Conservation (phyloP, 371 early-diverging fungal species). For the Haplosporangium sp. region DNA sequence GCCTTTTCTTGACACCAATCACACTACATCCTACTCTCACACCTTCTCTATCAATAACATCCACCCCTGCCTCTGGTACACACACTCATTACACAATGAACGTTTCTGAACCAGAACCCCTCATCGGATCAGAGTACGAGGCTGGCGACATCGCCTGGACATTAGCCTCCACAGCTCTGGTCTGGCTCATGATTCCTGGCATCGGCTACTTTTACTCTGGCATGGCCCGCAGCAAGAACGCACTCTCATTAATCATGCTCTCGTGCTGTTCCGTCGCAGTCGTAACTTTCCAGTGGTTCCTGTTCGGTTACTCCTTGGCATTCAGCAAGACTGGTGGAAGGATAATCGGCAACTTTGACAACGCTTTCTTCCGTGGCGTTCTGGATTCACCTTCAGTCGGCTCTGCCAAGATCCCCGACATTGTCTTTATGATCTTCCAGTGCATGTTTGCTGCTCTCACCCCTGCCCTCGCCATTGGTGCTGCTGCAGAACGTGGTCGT, state of each 20-base stretch:
- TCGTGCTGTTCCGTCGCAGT: slow-evolving; percentile 52
- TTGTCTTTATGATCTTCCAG: slow-evolving; percentile 82
- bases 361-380: slow-evolving; percentile 75
- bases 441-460: slow-evolving; percentile 89
- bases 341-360: slow-evolving; percentile 85
- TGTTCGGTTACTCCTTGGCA: slow-evolving; percentile 76
- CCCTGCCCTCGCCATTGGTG: slow-evolving; percentile 92
- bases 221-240: slow-evolving; percentile 82
- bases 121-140: slow-evolving; percentile 50
- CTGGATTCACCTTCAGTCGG: slow-evolving; percentile 73
- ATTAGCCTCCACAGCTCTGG: slow-evolving; percentile 76
- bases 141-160: slow-evolving; percentile 81
- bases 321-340: slow-evolving; percentile 74
- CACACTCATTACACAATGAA: slow-evolving; percentile 6
- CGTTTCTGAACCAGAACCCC: slow-evolving; percentile 3
- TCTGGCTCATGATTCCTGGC: slow-evolving; percentile 89
- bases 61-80: background rate
- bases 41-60: background rate
- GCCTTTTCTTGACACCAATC: too few species aligned
- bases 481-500: slow-evolving; percentile 90
- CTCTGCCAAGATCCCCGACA: slow-evolving; percentile 69
- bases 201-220: slow-evolving; percentile 93
- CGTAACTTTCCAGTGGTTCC: slow-evolving; percentile 52
- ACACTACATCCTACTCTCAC: background rate
- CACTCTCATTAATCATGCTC: slow-evolving; percentile 51